phyloP scores from a whole-genome alignment of 768 basidiomycete genomes.

The Lepiota subincarnata region DNA sequence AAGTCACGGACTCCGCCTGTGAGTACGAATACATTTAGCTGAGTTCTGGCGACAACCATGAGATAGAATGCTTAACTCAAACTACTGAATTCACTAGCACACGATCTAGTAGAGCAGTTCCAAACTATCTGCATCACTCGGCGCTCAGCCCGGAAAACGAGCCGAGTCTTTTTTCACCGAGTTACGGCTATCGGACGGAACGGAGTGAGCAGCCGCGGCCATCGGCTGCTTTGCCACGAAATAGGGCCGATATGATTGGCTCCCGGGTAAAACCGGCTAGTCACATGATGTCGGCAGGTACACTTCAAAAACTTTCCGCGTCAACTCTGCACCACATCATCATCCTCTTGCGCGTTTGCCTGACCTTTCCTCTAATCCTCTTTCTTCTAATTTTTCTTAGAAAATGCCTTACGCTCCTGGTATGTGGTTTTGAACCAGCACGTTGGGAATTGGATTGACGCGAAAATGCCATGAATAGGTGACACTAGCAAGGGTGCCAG shows the following conservation, averaged over 20 bases:
- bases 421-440: conserved; percentile 18
- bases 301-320: conserved; percentile 22
- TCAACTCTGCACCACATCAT: conserved; percentile 15
- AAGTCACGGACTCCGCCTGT: no score
- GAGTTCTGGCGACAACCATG: no score
- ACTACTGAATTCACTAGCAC: no score
- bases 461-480: conserved; percentile 40
- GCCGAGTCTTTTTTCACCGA: neutral
- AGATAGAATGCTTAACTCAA: no score
- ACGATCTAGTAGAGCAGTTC: no score
- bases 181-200: neutral
- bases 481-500: conserved; percentile 86
- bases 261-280: conserved; percentile 28
- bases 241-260: conserved; percentile 22
- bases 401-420: conserved; percentile 40
- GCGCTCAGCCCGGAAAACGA: neutral
- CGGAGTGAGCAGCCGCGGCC: conserved; percentile 4
- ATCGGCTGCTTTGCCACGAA: conserved; percentile 1
- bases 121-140: no score
- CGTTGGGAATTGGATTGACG: neutral
- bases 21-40: no score
- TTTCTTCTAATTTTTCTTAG: conserved; percentile 21
- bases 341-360: conserved; percentile 8
- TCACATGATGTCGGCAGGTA: conserved; percentile 22
- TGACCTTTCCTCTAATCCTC: conserved; percentile 14